phyloP scores from a whole-genome alignment of 352 stramenopile species.

The Globisporangium recalcitrans region DNA sequence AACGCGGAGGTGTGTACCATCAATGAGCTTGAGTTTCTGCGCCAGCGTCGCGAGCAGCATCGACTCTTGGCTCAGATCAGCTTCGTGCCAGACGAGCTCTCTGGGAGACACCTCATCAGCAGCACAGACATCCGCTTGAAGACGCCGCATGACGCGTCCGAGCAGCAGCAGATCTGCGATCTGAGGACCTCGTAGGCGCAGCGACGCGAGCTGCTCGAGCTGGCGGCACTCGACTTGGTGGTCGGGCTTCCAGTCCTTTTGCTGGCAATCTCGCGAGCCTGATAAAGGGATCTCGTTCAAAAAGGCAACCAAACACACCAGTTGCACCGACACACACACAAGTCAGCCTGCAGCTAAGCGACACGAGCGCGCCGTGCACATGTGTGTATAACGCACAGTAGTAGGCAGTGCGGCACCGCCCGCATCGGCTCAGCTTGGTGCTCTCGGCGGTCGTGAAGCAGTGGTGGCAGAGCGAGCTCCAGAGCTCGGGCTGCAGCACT shows the following conservation, averaged over 20 bases:
- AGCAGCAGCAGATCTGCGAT: slow-evolving; percentile 54
- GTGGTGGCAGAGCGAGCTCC: slow-evolving; percentile 51
- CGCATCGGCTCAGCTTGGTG: slow-evolving; percentile 44
- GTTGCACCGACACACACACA: no score
- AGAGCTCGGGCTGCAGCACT: slow-evolving; percentile 49
- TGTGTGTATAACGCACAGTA: slow-evolving; percentile 44
- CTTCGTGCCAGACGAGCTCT: slow-evolving; percentile 53
- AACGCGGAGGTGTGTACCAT: slow-evolving; percentile 14
- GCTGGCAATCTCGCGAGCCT: slow-evolving; percentile 63
- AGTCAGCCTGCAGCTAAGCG: no score
- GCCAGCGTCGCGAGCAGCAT: slow-evolving; percentile 39
- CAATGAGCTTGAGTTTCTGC: slow-evolving; percentile 49
- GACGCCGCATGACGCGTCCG: slow-evolving; percentile 37
- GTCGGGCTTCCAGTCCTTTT: slow-evolving; percentile 53
- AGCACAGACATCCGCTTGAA: background rate
- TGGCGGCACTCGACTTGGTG: slow-evolving; percentile 57
- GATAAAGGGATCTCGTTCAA: no score
- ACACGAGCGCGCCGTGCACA: no score
- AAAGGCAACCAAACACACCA: no score
- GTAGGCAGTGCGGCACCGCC: slow-evolving; percentile 41
- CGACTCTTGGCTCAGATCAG: slow-evolving; percentile 45
- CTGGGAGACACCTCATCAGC: slow-evolving; percentile 10
- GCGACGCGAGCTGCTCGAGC: slow-evolving; percentile 34
- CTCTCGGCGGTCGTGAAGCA: slow-evolving; percentile 41
- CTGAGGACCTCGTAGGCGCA: slow-evolving; percentile 33